Evolutionary conservation across 768 basidiomycete species (phyloP).

Genomic region (Paxillus ammoniavirescens): DNA sequence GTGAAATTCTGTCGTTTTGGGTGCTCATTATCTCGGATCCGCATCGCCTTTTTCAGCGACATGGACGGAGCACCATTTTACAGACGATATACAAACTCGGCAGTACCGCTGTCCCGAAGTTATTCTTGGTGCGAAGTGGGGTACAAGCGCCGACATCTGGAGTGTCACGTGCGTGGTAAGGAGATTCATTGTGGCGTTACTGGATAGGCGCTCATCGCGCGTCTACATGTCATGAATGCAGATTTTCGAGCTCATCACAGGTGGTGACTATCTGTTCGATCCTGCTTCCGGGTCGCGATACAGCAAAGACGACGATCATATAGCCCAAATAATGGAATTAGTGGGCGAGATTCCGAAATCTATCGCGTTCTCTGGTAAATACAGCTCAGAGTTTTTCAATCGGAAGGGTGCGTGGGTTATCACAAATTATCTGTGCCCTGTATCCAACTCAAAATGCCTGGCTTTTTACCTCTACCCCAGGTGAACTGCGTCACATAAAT

Average conservation of each 20-base stretch:
- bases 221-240: constrained; percentile 26
- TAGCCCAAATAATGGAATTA: constrained; percentile 97
- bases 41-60: constrained; percentile 45
- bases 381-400: constrained; percentile 93
- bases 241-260: constrained; percentile 94
- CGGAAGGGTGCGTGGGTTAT: constrained; percentile 68
- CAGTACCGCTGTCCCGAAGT: constrained; percentile 98
- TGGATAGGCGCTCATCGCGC: background rate
- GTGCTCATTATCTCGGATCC: constrained; percentile 6
- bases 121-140: constrained; percentile 95
- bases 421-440: background rate
- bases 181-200: constrained; percentile 12
- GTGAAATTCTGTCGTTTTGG: background rate
- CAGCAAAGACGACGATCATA: constrained; percentile 95
- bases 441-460: constrained; percentile 8
- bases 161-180: constrained; percentile 90
- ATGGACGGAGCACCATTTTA: constrained; percentile 95
- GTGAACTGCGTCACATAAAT: constrained; percentile 90
- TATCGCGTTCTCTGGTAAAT: constrained; percentile 88
- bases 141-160: constrained; percentile 95
- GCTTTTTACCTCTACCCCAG: constrained; percentile 28
- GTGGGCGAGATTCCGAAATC: constrained; percentile 85
- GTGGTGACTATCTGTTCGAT: constrained; percentile 98
- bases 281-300: constrained; percentile 93
- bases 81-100: constrained; percentile 96